Evolutionary conservation across 2,329 filamentous ascomycete species (phyloP), one percentile per base, ranked within the genome.

Genomic region (Zelopaecilomyces penicillatus): DNA sequence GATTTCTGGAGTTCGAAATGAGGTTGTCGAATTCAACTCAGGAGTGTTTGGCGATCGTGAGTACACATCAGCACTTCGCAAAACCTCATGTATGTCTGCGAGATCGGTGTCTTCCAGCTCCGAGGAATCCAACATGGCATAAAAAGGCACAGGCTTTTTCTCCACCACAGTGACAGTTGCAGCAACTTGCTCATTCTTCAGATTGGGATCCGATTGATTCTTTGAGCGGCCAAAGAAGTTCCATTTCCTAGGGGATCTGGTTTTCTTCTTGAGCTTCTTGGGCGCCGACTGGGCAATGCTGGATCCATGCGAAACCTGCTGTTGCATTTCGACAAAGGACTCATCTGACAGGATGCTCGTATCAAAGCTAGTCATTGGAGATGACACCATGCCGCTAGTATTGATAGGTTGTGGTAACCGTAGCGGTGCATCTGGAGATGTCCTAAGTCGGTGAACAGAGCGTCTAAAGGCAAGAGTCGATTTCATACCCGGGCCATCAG

Each of bases 221-320:
- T 77, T 73, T 0, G 74, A 74, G 39, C 77, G 69, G 40, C 78
- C 71, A 52, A 83, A 83, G 9, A 82, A 58, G 50, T 81, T 82
- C 80, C 80, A 83, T 52, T 75, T 80, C 6, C 74, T 70, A 27
- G 78, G 77, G 28, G 75, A 78, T 37, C 68, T 73, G 1, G 71
- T 58, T 43, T 70, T 68, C 57, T 80, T 82, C 26, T 70, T 67
- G 26, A 78, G 59, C 57, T 81, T 82, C 59, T 73, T 80, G 0
- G 74, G 64, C 1, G 55, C 58, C 19, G 56, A 51, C 26, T 50
- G 59, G 3, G 57, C 52, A 8, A 57, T 46, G 37, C 47, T 52
- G 5, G 58, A 56, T 4, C 63, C 63, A 6, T 56, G 60, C 5
- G 60, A 58, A 1, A 57, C 52, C 33, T 67, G 66, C 5, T 59